phyloP scores from a whole-genome alignment of 768 basidiomycete genomes.

The Plicaturopsis crispa region DNA sequence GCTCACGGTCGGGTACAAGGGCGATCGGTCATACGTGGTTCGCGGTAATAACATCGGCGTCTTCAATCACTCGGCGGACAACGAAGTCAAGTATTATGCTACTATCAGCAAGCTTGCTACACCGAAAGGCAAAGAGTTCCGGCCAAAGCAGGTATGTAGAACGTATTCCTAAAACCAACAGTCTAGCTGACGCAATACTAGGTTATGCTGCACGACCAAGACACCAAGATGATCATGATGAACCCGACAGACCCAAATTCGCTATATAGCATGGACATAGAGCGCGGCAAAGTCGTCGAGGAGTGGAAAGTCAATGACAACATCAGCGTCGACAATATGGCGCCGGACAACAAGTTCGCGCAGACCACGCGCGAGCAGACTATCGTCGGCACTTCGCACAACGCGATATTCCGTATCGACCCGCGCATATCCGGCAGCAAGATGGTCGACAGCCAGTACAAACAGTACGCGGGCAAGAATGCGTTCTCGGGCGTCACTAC shows the following conservation, averaged over 20 bases:
- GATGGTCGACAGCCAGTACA: conserved; percentile 90
- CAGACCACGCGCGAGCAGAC: conserved; percentile 91
- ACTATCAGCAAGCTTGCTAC: conserved; percentile 81
- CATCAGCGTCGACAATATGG: conserved; percentile 79
- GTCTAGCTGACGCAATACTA: conserved; percentile 22
- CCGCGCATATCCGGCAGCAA: conserved; percentile 90
- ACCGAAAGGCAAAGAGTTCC: conserved; percentile 76
- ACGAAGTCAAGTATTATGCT: conserved; percentile 76
- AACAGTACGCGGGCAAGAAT: conserved; percentile 94
- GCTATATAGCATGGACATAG: conserved; percentile 86
- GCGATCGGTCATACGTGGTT: conserved; percentile 89
- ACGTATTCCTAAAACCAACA: background rate
- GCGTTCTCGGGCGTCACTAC: conserved; percentile 91
- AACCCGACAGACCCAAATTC: conserved; percentile 76
- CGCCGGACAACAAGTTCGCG: conserved; percentile 92
- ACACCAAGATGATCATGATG: conserved; percentile 91
- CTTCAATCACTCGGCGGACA: conserved; percentile 66
- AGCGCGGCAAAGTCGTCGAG: conserved; percentile 93
- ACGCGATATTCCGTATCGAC: conserved; percentile 96
- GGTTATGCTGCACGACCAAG: conserved; percentile 97
- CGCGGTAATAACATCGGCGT: conserved; percentile 90
- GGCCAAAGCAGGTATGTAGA: conserved; percentile 68
- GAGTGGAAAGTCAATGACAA: conserved; percentile 98
- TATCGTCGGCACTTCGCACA: conserved; percentile 87
- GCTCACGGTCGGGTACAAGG: conserved; percentile 90